Conservation (phyloP, 169 alveolate genomes). For the Eimeria praecox region DNA sequence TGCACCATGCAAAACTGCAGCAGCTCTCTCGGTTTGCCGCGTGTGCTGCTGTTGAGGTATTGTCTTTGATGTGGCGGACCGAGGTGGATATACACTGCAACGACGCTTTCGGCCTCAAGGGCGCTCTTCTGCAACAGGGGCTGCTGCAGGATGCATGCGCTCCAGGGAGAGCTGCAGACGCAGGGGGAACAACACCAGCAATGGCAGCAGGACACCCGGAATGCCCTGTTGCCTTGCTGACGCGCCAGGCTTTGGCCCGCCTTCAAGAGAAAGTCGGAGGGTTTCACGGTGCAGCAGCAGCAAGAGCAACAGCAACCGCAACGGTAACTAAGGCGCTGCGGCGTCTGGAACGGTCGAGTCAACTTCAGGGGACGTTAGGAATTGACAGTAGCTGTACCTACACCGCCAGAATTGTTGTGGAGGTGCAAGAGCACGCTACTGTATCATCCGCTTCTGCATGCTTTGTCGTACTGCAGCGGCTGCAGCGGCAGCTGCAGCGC, state of each 20-base stretch:
- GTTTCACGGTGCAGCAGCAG: slow-evolving; percentile 40
- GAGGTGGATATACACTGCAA: slow-evolving; percentile 60
- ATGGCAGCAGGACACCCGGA: neutral
- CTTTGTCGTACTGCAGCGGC: slow-evolving; percentile 64
- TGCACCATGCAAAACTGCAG: neutral
- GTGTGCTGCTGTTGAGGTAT: slow-evolving; percentile 40
- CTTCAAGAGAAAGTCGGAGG: slow-evolving; percentile 61
- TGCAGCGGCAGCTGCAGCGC: slow-evolving; percentile 75
- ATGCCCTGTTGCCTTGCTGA: neutral
- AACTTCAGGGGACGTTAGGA: neutral
- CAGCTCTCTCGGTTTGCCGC: neutral
- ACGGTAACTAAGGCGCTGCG: neutral
- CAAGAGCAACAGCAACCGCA: slow-evolving; percentile 19
- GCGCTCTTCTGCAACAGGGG: slow-evolving; percentile 27
- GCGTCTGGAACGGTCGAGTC: too few species aligned
- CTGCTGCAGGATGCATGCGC: slow-evolving; percentile 38
- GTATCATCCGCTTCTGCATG: slow-evolving; percentile 60
- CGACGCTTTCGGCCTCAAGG: slow-evolving; percentile 59
- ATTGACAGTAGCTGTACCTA: neutral
- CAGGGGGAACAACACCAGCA: neutral
- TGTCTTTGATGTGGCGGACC: slow-evolving; percentile 68
- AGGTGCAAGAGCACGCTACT: slow-evolving; percentile 80
- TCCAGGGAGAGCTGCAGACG: neutral
- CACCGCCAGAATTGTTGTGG: slow-evolving; percentile 27
- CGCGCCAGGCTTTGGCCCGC: slow-evolving; percentile 10